Conservation (phyloP, 2,329 filamentous ascomycete species). For the Fusarium pininemorale region DNA sequence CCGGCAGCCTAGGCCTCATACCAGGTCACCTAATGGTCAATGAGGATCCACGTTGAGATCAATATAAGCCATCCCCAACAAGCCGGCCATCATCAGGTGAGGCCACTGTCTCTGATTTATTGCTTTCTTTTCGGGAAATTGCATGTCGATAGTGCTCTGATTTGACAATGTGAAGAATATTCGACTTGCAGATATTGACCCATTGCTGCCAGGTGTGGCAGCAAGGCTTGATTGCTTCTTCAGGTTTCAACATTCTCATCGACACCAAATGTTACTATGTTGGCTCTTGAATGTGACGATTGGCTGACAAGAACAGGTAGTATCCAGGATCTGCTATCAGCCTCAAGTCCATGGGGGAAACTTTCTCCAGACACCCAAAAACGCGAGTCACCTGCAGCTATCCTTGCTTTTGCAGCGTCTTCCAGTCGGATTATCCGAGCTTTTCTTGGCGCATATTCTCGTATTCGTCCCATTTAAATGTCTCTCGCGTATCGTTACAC, state of each 20-base stretch:
- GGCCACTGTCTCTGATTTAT: conserved; percentile 20
- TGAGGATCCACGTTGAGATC: neutral
- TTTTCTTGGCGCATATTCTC: conserved; percentile 19
- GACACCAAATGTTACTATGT: neutral
- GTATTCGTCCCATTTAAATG: conserved; percentile 28
- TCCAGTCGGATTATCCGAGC: conserved; percentile 17
- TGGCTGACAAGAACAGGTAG: too few species aligned
- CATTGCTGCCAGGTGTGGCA: neutral
- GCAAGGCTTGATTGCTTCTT: neutral
- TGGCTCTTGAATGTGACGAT: neutral
- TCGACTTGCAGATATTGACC: neutral
- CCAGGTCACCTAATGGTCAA: neutral
- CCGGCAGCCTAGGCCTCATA: conserved; percentile 7
- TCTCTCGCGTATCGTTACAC: conserved; percentile 13
- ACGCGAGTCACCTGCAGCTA: conserved; percentile 1
- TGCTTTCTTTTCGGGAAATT: neutral
- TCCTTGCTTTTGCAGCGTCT: neutral
- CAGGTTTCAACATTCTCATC: neutral
- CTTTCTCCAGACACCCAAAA: neutral
- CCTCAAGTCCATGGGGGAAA: neutral
- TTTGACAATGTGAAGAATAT: neutral
- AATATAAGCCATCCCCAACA: conserved; percentile 9
- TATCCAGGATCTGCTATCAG: neutral
- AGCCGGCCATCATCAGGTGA: conserved; percentile 7
- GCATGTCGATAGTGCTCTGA: neutral